A percentile compares a stretch with the other conserved stretches of the same genome.
Evolutionary conservation across 2,329 filamentous ascomycete genomes (phyloP).

Genomic region (Pestalotiopsis sp.): DNA sequence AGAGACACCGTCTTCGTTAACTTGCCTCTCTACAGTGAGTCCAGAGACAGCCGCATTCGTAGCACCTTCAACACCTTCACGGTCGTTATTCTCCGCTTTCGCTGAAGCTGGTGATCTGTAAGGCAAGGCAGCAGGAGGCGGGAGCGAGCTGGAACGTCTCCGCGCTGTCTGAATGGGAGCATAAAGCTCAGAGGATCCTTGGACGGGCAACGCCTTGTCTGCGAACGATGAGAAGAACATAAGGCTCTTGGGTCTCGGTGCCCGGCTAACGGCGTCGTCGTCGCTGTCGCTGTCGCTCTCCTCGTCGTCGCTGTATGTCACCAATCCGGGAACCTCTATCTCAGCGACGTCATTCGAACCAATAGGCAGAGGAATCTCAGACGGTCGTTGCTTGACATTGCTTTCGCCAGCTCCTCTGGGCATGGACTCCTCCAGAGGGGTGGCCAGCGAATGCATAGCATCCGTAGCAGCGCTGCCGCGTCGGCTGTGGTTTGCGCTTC

Average conservation of each 20-base stretch:
- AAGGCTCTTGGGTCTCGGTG: constrained; percentile 27
- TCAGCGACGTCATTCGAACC: constrained; percentile 72
- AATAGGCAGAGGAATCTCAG: constrained; percentile 70
- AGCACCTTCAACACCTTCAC: background rate
- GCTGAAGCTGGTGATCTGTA: constrained; percentile 22
- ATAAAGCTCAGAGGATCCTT: constrained; percentile 36
- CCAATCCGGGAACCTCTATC: constrained; percentile 77
- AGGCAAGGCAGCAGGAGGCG: constrained; percentile 36
- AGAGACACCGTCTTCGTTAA: constrained; percentile 8
- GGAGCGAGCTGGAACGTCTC: constrained; percentile 53
- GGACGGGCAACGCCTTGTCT: constrained; percentile 35
- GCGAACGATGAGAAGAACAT: constrained; percentile 18
- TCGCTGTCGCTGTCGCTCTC: constrained; percentile 43
- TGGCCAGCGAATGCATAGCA: constrained; percentile 40
- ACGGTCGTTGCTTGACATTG: constrained; percentile 42
- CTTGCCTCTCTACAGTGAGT: background rate
- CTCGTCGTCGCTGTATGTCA: constrained; percentile 65
- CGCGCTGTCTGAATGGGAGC: constrained; percentile 27
- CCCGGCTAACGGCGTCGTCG: constrained; percentile 26
- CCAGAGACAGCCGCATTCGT: background rate
- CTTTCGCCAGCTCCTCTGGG: constrained; percentile 11
- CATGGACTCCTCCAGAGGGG: background rate
- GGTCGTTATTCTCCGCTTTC: constrained; percentile 14
- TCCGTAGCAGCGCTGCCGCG: constrained; percentile 42
- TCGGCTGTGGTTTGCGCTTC: constrained; percentile 44